Evolutionary conservation across 768 basidiomycete species (phyloP).

Genomic region (Podaxis sp.): DNA sequence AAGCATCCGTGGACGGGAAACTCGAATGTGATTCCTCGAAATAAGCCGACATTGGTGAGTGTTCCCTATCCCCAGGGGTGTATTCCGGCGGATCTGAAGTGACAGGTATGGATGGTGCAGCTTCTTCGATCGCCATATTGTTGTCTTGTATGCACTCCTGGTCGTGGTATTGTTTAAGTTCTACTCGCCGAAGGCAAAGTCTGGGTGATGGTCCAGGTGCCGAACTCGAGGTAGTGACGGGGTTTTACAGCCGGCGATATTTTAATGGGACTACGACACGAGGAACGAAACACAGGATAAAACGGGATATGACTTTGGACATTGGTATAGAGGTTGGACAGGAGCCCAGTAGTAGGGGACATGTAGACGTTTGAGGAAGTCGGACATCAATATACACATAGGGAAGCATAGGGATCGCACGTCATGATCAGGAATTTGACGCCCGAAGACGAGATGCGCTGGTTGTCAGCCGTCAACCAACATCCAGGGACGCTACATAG

Average conservation of each 20-base stretch:
- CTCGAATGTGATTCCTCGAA: not conserved
- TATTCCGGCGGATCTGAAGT: slow-evolving; percentile 7
- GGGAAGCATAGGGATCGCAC: not conserved
- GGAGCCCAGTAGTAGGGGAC: not conserved
- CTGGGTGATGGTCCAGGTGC: not conserved
- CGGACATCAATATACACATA: not conserved
- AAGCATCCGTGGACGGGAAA: not conserved
- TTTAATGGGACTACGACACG: not conserved
- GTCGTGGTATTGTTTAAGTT: not conserved
- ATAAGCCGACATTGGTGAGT: slow-evolving; percentile 6
- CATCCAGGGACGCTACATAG: not conserved
- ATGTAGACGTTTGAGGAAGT: slow-evolving; percentile 2
- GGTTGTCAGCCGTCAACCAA: not conserved
- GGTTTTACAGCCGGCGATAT: not conserved
- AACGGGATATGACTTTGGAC: not conserved
- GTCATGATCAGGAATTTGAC: not conserved
- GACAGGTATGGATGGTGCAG: not conserved
- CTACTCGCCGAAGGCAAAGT: not conserved
- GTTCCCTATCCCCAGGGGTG: not conserved
- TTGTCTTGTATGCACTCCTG: not conserved
- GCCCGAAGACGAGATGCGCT: not conserved
- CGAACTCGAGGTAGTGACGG: not conserved
- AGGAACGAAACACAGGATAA: not conserved
- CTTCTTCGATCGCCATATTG: not conserved
- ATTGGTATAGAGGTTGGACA: not conserved